Conservation (phyloP, 352 stramenopile genomes). For the Globisporangium carolinianum region DNA sequence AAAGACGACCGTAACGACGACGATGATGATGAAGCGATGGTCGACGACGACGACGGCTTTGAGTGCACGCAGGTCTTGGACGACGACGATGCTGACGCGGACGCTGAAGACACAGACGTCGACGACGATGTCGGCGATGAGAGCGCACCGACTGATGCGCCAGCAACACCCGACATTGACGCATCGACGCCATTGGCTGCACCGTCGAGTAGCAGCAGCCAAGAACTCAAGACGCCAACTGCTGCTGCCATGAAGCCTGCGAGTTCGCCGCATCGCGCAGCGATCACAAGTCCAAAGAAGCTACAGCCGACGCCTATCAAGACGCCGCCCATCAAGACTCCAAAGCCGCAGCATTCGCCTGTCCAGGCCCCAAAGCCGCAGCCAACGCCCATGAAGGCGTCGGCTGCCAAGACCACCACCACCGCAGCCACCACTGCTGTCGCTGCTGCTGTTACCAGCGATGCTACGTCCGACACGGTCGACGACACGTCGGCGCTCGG, state of each 20-base stretch:
- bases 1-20: conserved; percentile 8
- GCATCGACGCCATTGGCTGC: no score
- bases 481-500: conserved; percentile 17
- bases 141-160: not conserved
- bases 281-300: no score
- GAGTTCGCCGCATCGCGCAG: no score
- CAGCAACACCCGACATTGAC: not conserved
- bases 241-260: not conserved
- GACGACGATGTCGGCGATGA: conserved; percentile 5
- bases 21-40: conserved; percentile 9
- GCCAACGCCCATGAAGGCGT: not conserved
- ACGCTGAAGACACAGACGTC: conserved; percentile 5
- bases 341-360: not conserved
- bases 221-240: not conserved
- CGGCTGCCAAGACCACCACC: not conserved
- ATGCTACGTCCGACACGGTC: not conserved
- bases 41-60: not conserved
- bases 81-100: conserved; percentile 3
- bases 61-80: conserved; percentile 9
- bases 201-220: not conserved
- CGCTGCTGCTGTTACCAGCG: not conserved
- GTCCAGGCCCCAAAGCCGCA: not conserved
- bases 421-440: not conserved
- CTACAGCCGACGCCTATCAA: not conserved
- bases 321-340: not conserved